Evolutionary conservation across 164 flowering plant genomes (phyloP).

Genomic region (Vitis rotundifolia): DNA sequence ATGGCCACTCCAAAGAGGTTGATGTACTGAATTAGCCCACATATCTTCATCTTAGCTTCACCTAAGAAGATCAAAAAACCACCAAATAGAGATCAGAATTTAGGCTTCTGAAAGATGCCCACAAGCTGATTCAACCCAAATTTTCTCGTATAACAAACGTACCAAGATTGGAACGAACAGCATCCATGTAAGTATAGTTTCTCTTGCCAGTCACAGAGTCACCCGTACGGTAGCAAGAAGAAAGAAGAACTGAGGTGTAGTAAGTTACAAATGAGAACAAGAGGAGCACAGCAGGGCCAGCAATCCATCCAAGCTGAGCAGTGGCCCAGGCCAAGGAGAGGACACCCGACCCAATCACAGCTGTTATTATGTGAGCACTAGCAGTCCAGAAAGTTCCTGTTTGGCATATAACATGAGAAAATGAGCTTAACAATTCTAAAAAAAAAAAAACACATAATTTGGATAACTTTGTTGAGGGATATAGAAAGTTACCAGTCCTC

Average conservation of each 20-base stretch:
- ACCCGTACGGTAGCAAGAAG: constrained; percentile 47
- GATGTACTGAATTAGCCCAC: constrained; percentile 63
- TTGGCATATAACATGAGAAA: neutral
- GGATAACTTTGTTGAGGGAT: neutral
- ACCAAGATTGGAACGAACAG: constrained; percentile 51
- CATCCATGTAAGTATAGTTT: constrained; percentile 59
- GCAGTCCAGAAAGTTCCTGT: constrained; percentile 54
- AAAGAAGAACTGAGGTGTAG: constrained; percentile 51
- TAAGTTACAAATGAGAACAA: constrained; percentile 48
- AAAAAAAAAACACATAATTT: neutral
- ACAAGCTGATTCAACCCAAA: neutral
- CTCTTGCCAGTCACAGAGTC: constrained; percentile 52
- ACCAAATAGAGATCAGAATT: neutral
- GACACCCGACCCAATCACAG: constrained; percentile 65
- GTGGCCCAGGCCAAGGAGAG: constrained; percentile 60
- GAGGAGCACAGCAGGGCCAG: constrained; percentile 48
- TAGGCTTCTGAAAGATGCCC: neutral
- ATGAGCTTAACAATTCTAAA: neutral
- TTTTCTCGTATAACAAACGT: neutral
- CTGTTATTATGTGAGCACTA: constrained; percentile 58
- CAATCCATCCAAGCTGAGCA: constrained; percentile 65
- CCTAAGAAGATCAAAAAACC: constrained; percentile 30
- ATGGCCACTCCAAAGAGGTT: constrained; percentile 76
- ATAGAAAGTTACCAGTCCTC: constrained; percentile 32
- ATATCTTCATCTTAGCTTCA: constrained; percentile 48